Base-by-base conservation (phyloP, 78 protist genomes). In the Cyanophora paradoxa region DNA sequence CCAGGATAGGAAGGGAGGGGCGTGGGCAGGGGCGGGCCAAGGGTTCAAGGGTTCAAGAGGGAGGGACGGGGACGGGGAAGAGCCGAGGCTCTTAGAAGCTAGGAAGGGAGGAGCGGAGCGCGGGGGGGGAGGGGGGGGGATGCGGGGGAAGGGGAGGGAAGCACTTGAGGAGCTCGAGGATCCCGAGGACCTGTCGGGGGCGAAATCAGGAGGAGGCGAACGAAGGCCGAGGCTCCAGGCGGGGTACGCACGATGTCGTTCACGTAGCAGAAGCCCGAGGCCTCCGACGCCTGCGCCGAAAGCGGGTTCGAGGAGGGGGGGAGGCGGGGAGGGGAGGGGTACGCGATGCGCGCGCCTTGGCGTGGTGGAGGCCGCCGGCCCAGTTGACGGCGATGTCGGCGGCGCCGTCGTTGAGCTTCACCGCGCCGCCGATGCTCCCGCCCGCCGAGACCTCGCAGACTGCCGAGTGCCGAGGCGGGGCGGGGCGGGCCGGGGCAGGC, bases 201-300 rank as follows among this genome's bases (percentile, higher is more conserved):
- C n/a, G n/a, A n/a, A n/a, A n/a, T n/a, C n/a, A n/a, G n/a, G n/a
- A n/a, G n/a, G n/a, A n/a, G n/a, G n/a, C n/a, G n/a, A n/a, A n/a
- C n/a, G n/a, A n/a, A n/a, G n/a, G n/a, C n/a, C n/a, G n/a, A n/a
- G n/a, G n/a, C n/a, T n/a, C n/a, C n/a, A n/a, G n/a, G n/a, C n/a
- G n/a, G n/a, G n/a, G n/a, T n/a, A n/a, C n/a, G n/a, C n/a, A 96
- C 99, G 33, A 97, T 94, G 82, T 97, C 99, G 72, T 97, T 96
- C 48, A 92, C 88, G 82, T 98, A 98, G 82, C 99, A 98, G 72
- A 95, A 97, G n/a, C 99, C 99, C 0, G 93, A 73, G 0, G 99
- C 98, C 77, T 90, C 95, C n/a, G n/a, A n/a, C n/a, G n/a, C n/a
- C n/a, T n/a, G n/a, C n/a, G n/a, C n/a, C n/a, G n/a, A n/a, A n/a